Evolutionary conservation across 345 rosid species (phyloP), one percentile per base, ranked within the genome.

Genomic region (Orychophragmus violaceus): DNA sequence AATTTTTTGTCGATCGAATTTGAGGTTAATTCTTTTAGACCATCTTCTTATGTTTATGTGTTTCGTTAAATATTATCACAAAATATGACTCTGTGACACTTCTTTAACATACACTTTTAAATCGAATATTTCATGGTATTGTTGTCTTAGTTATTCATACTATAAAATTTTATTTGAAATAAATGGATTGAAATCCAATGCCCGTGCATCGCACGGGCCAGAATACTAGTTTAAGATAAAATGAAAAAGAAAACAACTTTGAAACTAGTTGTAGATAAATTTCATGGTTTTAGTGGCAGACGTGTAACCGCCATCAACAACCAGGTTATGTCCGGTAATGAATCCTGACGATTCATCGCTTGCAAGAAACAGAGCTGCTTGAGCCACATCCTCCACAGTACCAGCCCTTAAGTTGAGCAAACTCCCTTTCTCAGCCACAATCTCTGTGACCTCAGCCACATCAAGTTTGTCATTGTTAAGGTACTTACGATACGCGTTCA

Each of bases 291-390:
- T 71, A 49, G 62, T 45, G 19, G 82, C 89, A 12, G 95, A 77
- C 6, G 98, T 91, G 46, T 48, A 89, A 5, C 98, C 92, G 2
- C 98, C 98, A 69, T 89, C 96, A 25, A 89, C 30, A 2, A 91
- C 82, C 17, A 91, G 78, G 64, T 91, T 91, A 58, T 91, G 95
- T 54, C 81, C 94, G 18, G 94, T 89, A 24, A 88, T 69, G 46
- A 78, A 91, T 3, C 91, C 90, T 0, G 97, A 60, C 0, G 92
- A 55, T 3, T 87, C 89, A 2, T 84, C 81, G 23, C 84, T 78
- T 1, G 87, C 95, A 10, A 89, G 82, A 66, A 89, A 91, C 75
- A 91, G 12, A 4, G 87, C 92, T 14, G 86, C 96, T 22, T 74
- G 56, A 9, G 98, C 96, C 17, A 83, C 85, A 50, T 85, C 92